Evolutionary conservation across 768 basidiomycete species (phyloP), one percentile per base, ranked within the genome.

Genomic region (Cantharellus cinnabarinus): DNA sequence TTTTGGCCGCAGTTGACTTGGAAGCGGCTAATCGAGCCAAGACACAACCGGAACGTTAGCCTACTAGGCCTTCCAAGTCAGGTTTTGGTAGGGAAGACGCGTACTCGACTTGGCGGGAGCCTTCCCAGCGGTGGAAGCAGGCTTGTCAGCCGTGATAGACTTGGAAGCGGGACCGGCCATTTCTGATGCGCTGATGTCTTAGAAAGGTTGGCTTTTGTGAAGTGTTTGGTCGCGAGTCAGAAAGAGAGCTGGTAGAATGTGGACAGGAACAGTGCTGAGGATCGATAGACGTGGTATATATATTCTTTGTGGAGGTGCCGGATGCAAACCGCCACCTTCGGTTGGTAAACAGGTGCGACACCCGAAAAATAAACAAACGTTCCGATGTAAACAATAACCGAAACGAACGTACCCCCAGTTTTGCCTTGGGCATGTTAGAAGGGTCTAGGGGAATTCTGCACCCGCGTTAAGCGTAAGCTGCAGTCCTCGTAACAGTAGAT

Each of bases 51-150:
- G 52, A 10, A 29, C 29, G 44, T 48, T 48, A 48, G 44, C 10
- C 44, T 1, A 48, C 10, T 29, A 29, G 10, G 44, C 29, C 44
- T 29, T 29, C 1, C 20, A 29, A 29, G 20, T 29, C 20, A 29
- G 44, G 10, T 10, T 48, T 37, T 54, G 35, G 35, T 7, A 10
- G 52, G 52, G 7, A 10, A 37, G 79, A 10, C 52, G 35, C 52
- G 35, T 54, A 20, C 77, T 76, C 34, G 78, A 76, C 70, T 81
- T 79, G 59, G 76, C 76, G 51, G 76, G 74, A 50, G 71, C 70
- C 74, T 87, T 87, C 58, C 69, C 69, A 55, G 67, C 69, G 58
- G 83, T 74, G 1, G 72, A 72, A 44, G 71, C 77, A 60, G 80
- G 79, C 61, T 79, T 78, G 70, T 80, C 44, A 48, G 44, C 44